These are phyloP conservation scores for Aphanoascus verrucosus DNA, from an alignment of 2,329 filamentous ascomycete species.

Conservation along the genomic window DNA sequence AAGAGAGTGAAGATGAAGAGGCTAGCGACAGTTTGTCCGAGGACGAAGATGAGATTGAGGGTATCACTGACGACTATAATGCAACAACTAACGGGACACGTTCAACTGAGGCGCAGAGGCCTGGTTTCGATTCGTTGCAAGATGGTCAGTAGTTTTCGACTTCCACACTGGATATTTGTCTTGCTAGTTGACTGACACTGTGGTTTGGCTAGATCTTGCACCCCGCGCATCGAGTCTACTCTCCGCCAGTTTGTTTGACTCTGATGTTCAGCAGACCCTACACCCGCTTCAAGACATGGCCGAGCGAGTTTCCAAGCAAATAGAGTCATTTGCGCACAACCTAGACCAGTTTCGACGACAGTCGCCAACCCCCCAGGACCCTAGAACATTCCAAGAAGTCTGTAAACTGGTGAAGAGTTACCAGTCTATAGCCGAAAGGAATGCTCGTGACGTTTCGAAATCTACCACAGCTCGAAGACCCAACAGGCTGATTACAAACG, in stretches of 20 bases:
- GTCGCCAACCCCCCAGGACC: conserved; percentile 27
- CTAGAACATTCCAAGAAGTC: conserved; percentile 52
- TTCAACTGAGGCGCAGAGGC: conserved; percentile 15
- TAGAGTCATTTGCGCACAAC: conserved; percentile 73
- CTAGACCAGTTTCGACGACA: conserved; percentile 62
- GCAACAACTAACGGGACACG: conserved; percentile 23
- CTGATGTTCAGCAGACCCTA: conserved; percentile 40
- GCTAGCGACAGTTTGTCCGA: neutral
- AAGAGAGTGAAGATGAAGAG: conserved; percentile 3
- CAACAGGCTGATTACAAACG: neutral
- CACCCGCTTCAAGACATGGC: conserved; percentile 54
- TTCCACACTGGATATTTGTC: neutral
- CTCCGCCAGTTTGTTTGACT: neutral
- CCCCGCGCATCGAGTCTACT: neutral
- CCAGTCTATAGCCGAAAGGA: conserved; percentile 44
- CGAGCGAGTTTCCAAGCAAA: conserved; percentile 64
- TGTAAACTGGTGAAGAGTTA: conserved; percentile 58
- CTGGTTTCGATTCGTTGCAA: conserved; percentile 3
- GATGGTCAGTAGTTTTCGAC: conserved; percentile 14
- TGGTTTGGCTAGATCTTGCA: neutral
- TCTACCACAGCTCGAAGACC: conserved; percentile 30
- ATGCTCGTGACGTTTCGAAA: conserved; percentile 35
- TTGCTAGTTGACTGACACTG: neutral
- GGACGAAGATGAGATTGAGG: conserved; percentile 22
- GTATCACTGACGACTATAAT: conserved; percentile 21